A percentile compares a stretch with the other conserved stretches of the same genome.
These are phyloP conservation scores for Pulveroboletus sp. DNA, from an alignment of 768 basidiomycete genomes.

Conservation along the genomic window DNA sequence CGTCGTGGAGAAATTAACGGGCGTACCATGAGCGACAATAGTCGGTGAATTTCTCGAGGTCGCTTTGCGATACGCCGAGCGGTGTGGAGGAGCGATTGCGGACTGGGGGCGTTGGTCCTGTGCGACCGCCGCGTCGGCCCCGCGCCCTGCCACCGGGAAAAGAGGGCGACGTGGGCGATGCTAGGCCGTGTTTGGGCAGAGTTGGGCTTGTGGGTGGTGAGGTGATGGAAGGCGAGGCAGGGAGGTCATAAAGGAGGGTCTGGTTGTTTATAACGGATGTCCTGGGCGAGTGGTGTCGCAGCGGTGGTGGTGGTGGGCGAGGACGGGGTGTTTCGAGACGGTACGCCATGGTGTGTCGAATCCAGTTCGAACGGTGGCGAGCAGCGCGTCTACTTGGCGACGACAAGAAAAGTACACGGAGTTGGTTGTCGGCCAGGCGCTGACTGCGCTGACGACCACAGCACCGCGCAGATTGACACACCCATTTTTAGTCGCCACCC, in stretches of 20 bases:
- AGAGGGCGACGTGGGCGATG: slow-evolving; percentile 60
- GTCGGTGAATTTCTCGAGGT: slow-evolving; percentile 77
- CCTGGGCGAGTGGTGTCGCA: slow-evolving; percentile 49
- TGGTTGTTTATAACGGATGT: slow-evolving; percentile 45
- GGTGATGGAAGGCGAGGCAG: slow-evolving; percentile 49
- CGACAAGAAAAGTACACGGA: slow-evolving; percentile 13
- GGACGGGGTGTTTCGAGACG: slow-evolving; percentile 63
- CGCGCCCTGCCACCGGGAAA: slow-evolving; percentile 48
- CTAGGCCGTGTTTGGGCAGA: slow-evolving; percentile 35
- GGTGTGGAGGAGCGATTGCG: slow-evolving; percentile 72
- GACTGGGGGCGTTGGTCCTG: slow-evolving; percentile 46
- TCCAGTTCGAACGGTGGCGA: slow-evolving; percentile 30
- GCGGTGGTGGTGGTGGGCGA: slow-evolving; percentile 55
- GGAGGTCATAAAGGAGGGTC: slow-evolving; percentile 76
- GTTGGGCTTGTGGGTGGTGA: slow-evolving; percentile 59
- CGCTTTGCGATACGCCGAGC: slow-evolving; percentile 58
- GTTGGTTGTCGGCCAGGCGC: slow-evolving; percentile 24
- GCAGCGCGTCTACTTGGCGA: neutral
- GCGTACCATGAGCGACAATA: slow-evolving; percentile 75
- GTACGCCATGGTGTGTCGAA: slow-evolving; percentile 55
- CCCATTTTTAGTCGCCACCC: slow-evolving; percentile 19
- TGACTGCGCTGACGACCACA: slow-evolving; percentile 31
- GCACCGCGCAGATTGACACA: slow-evolving; percentile 20
- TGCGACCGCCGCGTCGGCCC: slow-evolving; percentile 47
- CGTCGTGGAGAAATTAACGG: neutral